Evolutionary conservation across 2,329 filamentous ascomycete species (phyloP), one percentile per base, ranked within the genome.

Genomic region (Zalaria obscura): DNA sequence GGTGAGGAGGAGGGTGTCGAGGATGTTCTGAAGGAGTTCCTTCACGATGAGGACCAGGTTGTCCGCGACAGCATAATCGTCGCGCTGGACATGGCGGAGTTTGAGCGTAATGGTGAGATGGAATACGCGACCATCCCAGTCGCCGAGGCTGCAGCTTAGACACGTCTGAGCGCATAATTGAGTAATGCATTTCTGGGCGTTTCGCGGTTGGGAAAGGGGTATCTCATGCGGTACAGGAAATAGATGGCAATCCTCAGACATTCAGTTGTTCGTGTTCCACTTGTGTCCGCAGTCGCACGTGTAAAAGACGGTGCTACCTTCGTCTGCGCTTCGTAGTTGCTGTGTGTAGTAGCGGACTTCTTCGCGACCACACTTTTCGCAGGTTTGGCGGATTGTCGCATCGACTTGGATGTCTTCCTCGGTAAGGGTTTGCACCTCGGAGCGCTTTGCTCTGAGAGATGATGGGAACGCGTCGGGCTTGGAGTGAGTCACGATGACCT

Each of bases 51-150:
- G 46, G 89, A 96, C 63, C 78, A 84, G 60, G 88, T 98, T 4
- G 91, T 98, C 35, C 77, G 87, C 45, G 91, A 98, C 58, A 96
- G 89, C 61, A 80, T 94, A 33, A 78, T 95, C 52, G 91, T 98
- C 42, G 91, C 91, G 36, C 70, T 98, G 50, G 91, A 98, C 62
- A 98, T 98, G 86, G 91, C 88, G 7, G 89, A 95, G 57, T 95
- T 86, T 56, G 91, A 98, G 70, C 86, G 83, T 68, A 83, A 78
- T 51, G 83, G 84, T 35, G 78, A 94, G 63, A 68, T 78, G 28
- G 88, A 98, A 59, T 98, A 98, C 68, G 91, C 91, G 37, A 73
- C 94, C 55, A 80, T 96, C 50, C 89, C 88, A 18, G 48, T 54
- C 27, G 47, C 38, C 43, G 11, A 45, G 40, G 42, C 43, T 31